Base-by-base conservation (phyloP, 768 basidiomycete genomes). In the Cystobasidium onofrii region DNA sequence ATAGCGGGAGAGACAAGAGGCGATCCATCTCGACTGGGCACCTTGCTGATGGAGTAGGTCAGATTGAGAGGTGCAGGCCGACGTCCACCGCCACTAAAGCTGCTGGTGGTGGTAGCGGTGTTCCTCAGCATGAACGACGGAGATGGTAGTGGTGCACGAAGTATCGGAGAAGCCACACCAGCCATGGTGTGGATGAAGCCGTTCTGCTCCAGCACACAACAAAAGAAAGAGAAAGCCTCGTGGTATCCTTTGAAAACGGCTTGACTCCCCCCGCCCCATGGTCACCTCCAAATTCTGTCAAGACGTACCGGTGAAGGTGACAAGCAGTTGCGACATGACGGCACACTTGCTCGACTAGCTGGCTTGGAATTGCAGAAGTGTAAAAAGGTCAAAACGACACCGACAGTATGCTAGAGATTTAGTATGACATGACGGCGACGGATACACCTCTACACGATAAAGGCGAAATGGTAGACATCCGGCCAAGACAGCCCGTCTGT, bases 1-100 rank as follows among this genome's bases (percentile, higher is more conserved):
- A 29, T 67, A 52, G 65, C 25, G 31, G 65, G 65, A 41, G 65
- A 67, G 65, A 67, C 27, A 25, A 67, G 44, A 10, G 65, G 44
- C 29, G 36, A 18, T 52, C 65, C 65, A 67, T 67, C 27, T 27
- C 23, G 43, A 54, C 65, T 67, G 31, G 65, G 44, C 23, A 31
- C 36, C 41, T 50, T 41, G 50, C 44, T 43, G 31, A 67, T 41
- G 27, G 65, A 46, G 65, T 67, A 67, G 43, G 39, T 67, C 29
- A 67, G 50, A 18, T 43, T 67, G 41, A 67, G 50, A 50, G 65
- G 65, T 10, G 65, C 34, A 12, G 65, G 65, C 18, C 25, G 7
- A 2, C 31, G 12, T 7, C 10, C 39, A 9, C 44, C 36, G 57
- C 29, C 33, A 60, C 29, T 29, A 29, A 60, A 60, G 57, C 57